Evolutionary conservation across 1,139 yeast species (phyloP), one percentile per base, ranked within the genome.

Genomic region (Magnusiomyces magnusii): DNA sequence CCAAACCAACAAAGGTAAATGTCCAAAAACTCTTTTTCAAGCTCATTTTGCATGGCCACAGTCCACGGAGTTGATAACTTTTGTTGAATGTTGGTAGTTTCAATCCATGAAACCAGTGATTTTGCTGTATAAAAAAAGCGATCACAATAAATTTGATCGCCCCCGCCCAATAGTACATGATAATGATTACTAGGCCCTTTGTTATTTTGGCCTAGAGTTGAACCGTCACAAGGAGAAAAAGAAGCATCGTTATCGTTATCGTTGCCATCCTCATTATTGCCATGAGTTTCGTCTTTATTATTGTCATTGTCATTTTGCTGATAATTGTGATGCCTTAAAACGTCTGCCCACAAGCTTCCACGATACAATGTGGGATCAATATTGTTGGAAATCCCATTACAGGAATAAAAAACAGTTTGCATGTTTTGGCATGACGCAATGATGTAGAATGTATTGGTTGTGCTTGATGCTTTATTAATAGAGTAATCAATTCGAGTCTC

Each of bases 121-220:
- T 86, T 82, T 50, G 83, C 77, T 44, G 80, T 66, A 34, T 65
- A 67, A 69, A 86, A 87, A 65, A 92, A 83, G 1, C 90, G 79
- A 72, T 92, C 98, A 59, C 92, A 84, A 72, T 92, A 93, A 57
- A 93, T 80, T 74, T 92, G 99, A 71, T 92, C 99, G 41, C 99
- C 99, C 55, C 98, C 98, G 25, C 98, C 98, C 51, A 92, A 77
- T 96, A 92, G 91, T 2, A 90, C 97, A 70, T 92, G 97, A 74
- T 88, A 90, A 55, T 85, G 91, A 51, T 77, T 72, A n/a, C n/a
- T 39, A 19, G 17, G 3, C 19, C 44, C 36, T 31, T 13, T 31
- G 36, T 31, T 31, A 13, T 7, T 31, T 31, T 13, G 7, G 36
- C 13, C 13, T n/a, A n/a, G n/a, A n/a, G n/a, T n/a, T n/a, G n/a